Percentiles rank a stretch among this genome's conserved stretches.
phyloP scores from a whole-genome alignment of 768 basidiomycete genomes.

The Lenzites betulinus region DNA sequence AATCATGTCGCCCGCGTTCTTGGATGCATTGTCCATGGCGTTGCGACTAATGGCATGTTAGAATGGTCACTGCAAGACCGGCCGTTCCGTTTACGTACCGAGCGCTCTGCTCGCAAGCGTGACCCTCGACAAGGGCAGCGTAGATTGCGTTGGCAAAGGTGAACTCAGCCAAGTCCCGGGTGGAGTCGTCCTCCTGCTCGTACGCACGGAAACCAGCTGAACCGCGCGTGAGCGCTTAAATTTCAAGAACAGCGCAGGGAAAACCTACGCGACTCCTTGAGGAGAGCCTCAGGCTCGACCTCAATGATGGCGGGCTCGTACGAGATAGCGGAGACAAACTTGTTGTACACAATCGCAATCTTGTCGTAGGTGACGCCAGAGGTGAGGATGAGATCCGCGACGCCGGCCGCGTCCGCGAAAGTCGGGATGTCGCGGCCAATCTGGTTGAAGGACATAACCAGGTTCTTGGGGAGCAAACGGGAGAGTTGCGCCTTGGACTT shows the following conservation, averaged over 20 bases:
- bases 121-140: slow-evolving; percentile 90
- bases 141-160: slow-evolving; percentile 96
- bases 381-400: slow-evolving; percentile 90
- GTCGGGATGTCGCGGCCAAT: slow-evolving; percentile 97
- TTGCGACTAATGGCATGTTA: slow-evolving; percentile 64
- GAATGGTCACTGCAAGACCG: not conserved
- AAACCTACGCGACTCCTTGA: slow-evolving; percentile 80
- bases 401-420: slow-evolving; percentile 92
- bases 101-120: slow-evolving; percentile 93
- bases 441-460: slow-evolving; percentile 92
- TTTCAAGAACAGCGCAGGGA: not conserved
- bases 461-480: slow-evolving; percentile 62
- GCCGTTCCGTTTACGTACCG: slow-evolving; percentile 51
- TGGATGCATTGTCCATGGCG: slow-evolving; percentile 99
- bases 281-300: slow-evolving; percentile 78
- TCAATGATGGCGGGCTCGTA: slow-evolving; percentile 80
- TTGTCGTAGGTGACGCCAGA: slow-evolving; percentile 86
- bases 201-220: slow-evolving; percentile 90
- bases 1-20: slow-evolving; percentile 98
- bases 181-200: slow-evolving; percentile 96
- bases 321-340: slow-evolving; percentile 85
- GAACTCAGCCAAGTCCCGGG: slow-evolving; percentile 93
- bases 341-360: slow-evolving; percentile 79
- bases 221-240: not conserved
- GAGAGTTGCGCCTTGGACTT: slow-evolving; percentile 93